Evolutionary conservation across 1,284 basidiomycete genomes (phyloP), one percentile per base, ranked within the genome.

Genomic region (Erythrobasidium hasegawianum): DNA sequence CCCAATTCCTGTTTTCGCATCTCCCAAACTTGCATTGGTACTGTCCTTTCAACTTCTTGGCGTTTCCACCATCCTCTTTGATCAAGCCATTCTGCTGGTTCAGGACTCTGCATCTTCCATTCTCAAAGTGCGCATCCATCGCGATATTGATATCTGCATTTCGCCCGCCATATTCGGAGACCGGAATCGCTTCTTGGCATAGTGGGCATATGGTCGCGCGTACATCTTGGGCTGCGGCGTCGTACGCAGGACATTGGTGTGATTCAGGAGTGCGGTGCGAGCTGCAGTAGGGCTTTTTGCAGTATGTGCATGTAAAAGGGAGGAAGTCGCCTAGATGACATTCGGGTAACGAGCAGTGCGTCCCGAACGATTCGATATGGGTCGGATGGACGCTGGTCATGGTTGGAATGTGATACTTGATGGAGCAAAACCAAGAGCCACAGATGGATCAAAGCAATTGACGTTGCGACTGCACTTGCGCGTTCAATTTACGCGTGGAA

Each of bases 1-100:
- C 68, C 65, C 72, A 67, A 60, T 72, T 61, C 59, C 70, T 72
- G 16, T 60, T 68, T 13, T 61, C 50, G 58, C 72, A 73, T 8
- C 33, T 45, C 14, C 33, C 29, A n/a, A 43, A 49, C 43, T 55
- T n/a, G 39, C 62, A 39, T 53, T 49, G 53, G 39, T 64, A 47
- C 13, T 47, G 22, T 50, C 33, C 47, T 26, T 26, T 27, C 45
- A 33, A 7, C 47, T 13, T 33, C 33, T 49, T 11, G 24, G 26
- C 26, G 49, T 10, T 49, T 56, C 13, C 52, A 26, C 1, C 14
- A 39, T 38, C 56, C 27, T 27, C 55, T 52, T 22, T 52, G 45
- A 52, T 38, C 16, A 65, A 22, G 7, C 62, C 62, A 27, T 38
- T 41, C 55, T 7, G 55, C 47, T 27, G 50, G 26, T 41, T 58